Conservation (phyloP, 2,329 filamentous ascomycete genomes). For the Ceratocystis variospora region DNA sequence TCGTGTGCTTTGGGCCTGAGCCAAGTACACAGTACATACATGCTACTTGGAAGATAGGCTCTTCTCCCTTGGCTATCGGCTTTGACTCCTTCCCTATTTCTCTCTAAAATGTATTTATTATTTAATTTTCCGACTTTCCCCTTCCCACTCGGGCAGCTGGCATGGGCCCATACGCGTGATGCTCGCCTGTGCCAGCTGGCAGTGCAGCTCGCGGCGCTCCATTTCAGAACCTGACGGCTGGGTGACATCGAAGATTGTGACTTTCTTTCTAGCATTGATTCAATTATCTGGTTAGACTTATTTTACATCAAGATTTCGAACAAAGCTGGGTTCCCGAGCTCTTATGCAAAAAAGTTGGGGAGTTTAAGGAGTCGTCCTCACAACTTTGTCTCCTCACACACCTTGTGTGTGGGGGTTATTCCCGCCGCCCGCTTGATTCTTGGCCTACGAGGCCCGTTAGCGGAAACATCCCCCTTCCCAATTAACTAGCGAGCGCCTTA, state of each 20-base stretch:
- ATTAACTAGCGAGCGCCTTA: neutral
- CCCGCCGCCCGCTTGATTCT: neutral
- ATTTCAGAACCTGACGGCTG: neutral
- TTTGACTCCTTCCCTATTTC: neutral
- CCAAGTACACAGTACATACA: neutral
- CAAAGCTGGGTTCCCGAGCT: neutral
- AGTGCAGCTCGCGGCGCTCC: neutral
- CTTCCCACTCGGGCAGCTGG: neutral
- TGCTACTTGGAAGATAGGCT: neutral
- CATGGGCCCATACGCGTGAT: neutral
- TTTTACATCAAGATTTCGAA: neutral
- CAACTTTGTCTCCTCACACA: neutral
- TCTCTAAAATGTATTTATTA: neutral
- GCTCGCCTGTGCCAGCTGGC: neutral
- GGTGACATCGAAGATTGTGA: slow-evolving; percentile 7
- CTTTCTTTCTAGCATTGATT: neutral
- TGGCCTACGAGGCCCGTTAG: neutral
- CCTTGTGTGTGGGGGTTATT: neutral
- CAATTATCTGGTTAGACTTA: neutral
- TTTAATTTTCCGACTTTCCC: neutral
- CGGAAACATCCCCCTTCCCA: neutral
- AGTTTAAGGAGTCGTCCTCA: neutral
- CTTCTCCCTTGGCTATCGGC: neutral
- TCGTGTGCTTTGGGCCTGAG: neutral
- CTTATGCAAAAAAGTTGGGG: neutral